Evolutionary conservation across 768 basidiomycete species (phyloP), one percentile per base, ranked within the genome.

Genomic region (Pilatotrama ljubarskyi): DNA sequence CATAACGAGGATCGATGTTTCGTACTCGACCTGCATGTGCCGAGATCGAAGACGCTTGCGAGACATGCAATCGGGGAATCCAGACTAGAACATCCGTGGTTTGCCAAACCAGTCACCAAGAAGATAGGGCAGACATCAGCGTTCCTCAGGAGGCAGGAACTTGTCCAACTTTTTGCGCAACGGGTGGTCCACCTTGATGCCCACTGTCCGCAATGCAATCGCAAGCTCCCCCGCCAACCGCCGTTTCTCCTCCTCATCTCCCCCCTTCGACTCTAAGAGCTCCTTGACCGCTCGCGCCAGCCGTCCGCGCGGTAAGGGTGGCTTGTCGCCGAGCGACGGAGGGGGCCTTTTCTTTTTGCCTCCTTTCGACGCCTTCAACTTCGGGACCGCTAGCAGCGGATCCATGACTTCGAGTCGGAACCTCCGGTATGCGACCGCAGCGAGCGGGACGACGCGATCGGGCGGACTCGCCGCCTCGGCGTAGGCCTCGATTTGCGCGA

Each of bases 331-430:
- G 46, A 66, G 63, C 20, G 72, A 59, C 7, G 77, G 58, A 54
- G 78, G 81, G 22, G 83, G 80, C 40, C 76, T 73, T 70, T 81
- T 82, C 72, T 85, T 83, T 59, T 78, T 81, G 66, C 79, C 82
- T 53, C 72, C 73, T 64, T 72, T 78, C 38, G 47, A 57, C 42
- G 70, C 73, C 63, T 84, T 85, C 62, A 80, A 67, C 73, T 86
- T 90, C n/a, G 89, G 90, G 37, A 83, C 79, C 20, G 82, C 78
- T 51, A 91, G 75, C 32, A 91, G 70, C 20, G 86, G 86, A 63
- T 90, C 90, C 55, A 90, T 74, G 63, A 90, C 80, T 69, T 90
- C 88, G 41, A 79, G 82, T 68, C 90, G 81, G 68, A 91, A 91
- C 42, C 86, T 80, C 43, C 90, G 83, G 70, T 83, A 79, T 47